Percentiles rank a stretch among this genome's conserved stretches.
phyloP scores from a whole-genome alignment of 805 yeast species.

The Candida alai region DNA sequence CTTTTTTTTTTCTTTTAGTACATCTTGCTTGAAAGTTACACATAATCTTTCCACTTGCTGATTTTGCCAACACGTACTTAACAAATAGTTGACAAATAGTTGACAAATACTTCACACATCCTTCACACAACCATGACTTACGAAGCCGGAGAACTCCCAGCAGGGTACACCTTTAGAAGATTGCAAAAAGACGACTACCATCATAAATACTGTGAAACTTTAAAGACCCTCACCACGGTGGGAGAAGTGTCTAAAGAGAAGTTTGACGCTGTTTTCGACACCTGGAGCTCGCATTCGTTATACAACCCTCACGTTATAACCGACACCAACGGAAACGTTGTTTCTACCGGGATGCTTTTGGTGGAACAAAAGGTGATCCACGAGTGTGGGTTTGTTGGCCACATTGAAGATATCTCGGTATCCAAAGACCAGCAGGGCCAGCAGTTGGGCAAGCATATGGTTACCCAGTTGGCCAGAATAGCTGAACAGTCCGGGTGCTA shows the following conservation, averaged over 20 bases:
- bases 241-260: slow-evolving; percentile 57
- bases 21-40: too few species aligned
- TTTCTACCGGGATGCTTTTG: slow-evolving; percentile 79
- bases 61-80: too few species aligned
- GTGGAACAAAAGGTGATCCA: slow-evolving; percentile 84
- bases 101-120: too few species aligned
- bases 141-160: slow-evolving; percentile 41
- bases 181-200: slow-evolving; percentile 52
- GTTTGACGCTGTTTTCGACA: slow-evolving; percentile 49
- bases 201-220: slow-evolving; percentile 59
- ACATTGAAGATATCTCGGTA: slow-evolving; percentile 92
- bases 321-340: slow-evolving; percentile 49
- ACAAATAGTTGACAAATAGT: too few species aligned
- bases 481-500: slow-evolving; percentile 70
- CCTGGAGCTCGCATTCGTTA: slow-evolving; percentile 53
- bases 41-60: too few species aligned
- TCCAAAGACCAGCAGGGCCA: slow-evolving; percentile 74
- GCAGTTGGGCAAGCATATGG: slow-evolving; percentile 67
- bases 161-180: slow-evolving; percentile 65
- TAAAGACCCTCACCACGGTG: slow-evolving; percentile 74
- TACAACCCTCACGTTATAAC: slow-evolving; percentile 72
- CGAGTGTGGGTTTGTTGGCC: slow-evolving; percentile 81
- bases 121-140: slow-evolving; percentile 6
- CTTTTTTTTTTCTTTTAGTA: too few species aligned
- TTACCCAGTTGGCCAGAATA: slow-evolving; percentile 54